Evolutionary conservation across 1,139 yeast genomes (phyloP), one percentile per base, ranked within the genome.

Genomic region (Suzukiozyma palmioleophila): DNA sequence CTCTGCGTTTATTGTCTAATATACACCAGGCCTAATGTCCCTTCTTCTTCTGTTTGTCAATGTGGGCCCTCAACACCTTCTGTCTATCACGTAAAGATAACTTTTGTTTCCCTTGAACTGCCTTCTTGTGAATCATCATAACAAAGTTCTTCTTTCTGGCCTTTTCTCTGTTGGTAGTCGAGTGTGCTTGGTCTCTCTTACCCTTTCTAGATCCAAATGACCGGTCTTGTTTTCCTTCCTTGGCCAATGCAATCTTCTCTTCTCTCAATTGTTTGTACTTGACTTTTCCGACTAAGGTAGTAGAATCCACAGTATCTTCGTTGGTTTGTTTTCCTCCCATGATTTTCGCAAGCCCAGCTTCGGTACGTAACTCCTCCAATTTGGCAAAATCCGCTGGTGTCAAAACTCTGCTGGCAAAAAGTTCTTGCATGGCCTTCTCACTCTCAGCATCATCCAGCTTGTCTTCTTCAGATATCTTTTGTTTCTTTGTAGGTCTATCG

Each of bases 381-480:
- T 90, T 90, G 50, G 96, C 96, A 60, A 90, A 92, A 69, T 92
- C 98, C 0, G 97, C 97, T 18, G 98, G 98, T 0, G 98, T 92
- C 50, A 92, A 74, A 45, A 92, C 85, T 50, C 88, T 77, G 13
- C 82, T 69, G 2, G 90, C 70, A 32, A 94, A 81, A 33, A 89
- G 57, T 40, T 82, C 82, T 46, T 71, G 68, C 62, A 83, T 73
- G 1, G 83, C 83, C 37, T 64, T 54, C 45, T 69, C 64, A 22
- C 71, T 57, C 28, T 55, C 53, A n/a, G 35, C 50, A 31, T 43
- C 48, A 30, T 40, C 43, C 25, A 64, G 41, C 37, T 62, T 71
- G 4, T 69, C 22, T 35, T 51, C 56, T 10, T 40, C 39, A 5
- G 35, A 33, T 1, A 26, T 34, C 49, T 58, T 59, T 30, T 50